Base-by-base conservation (phyloP, 345 rosid species). In the Arabis alpina region DNA sequence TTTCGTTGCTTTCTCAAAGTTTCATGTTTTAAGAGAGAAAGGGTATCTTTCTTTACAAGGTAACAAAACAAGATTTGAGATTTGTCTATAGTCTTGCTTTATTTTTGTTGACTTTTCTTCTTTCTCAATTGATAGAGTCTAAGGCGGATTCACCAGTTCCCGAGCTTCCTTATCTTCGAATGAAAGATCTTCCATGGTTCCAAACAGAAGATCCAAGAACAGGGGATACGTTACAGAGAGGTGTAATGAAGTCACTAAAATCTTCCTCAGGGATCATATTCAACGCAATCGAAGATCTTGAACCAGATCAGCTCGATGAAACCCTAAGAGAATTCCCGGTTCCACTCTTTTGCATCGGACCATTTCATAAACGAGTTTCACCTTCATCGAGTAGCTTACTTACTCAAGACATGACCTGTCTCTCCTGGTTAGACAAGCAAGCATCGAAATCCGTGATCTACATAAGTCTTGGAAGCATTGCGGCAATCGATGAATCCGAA, bases 381-480 rank as follows among this genome's bases (percentile, higher is more conserved):
- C 79, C 65, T 40, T 50, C 86, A 12, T 79, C 84, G 2, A 78
- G 83, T 19, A 83, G 88, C 73, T 70, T 81, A 47, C 57, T 82
- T 3, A 51, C 81, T n/a, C 80, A 79, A 44, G 88, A 80, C 54
- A 55, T 64, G 15, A 74, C 77, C 27, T 83, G 89, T 81, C 76
- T 87, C 24, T 70, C 88, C 13, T 92, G 94, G 94, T 70, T 89
- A 49, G 86, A 86, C 74, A 77, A 60, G 12, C 92, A 85, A 60
- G 66, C 52, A 49, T 68, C 76, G 0, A 73, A 64, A 5, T 82
- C 92, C 0, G 89, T 86, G 0, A 72, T 85, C 34, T 89, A 89
- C 23, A 80, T 80, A 24, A 86, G 91, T 69, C 84, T 89, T 36
- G 98, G 98, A 11, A 86, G 86, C 68, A 54, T 85, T 2, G 86